Conservation (phyloP, 2,329 filamentous ascomycete species). For the Zymoseptoria ardabiliae region DNA sequence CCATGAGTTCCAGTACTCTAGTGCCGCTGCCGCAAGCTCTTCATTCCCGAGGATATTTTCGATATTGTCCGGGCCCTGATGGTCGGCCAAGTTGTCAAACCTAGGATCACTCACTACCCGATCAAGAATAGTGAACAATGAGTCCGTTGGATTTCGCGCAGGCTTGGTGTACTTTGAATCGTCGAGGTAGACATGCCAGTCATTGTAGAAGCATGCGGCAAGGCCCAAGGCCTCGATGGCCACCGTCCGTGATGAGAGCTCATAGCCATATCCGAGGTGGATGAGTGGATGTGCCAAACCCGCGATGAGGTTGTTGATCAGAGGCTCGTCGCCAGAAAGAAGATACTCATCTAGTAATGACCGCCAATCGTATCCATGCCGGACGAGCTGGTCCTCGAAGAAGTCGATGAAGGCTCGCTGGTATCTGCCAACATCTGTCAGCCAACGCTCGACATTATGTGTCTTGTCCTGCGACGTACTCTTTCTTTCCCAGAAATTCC, state of each 20-base stretch:
- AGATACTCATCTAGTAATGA: conserved; percentile 68
- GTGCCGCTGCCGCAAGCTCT: conserved; percentile 61
- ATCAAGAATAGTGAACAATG: conserved; percentile 63
- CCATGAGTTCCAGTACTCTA: conserved; percentile 94
- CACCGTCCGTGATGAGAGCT: conserved; percentile 75
- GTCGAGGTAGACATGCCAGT: conserved; percentile 58
- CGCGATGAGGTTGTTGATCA: conserved; percentile 72
- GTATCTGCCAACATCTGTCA: conserved; percentile 45
- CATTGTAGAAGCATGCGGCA: conserved; percentile 51
- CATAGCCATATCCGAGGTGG: conserved; percentile 87
- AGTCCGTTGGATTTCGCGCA: conserved; percentile 51
- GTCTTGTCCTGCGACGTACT: conserved; percentile 38
- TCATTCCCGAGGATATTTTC: conserved; percentile 60
- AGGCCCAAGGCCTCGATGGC: conserved; percentile 82
- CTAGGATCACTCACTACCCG: conserved; percentile 61
- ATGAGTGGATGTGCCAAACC: conserved; percentile 87
- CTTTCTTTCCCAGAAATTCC: conserved; percentile 68
- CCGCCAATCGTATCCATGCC: conserved; percentile 76
- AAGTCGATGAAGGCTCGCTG: conserved; percentile 91
- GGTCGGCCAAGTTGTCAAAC: conserved; percentile 59
- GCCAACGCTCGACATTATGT: background rate
- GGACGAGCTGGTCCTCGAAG: conserved; percentile 83
- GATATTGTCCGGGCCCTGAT: conserved; percentile 56
- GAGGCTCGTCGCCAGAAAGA: conserved; percentile 63
- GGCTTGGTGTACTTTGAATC: conserved; percentile 62